phyloP scores from a whole-genome alignment of 192 early-diverging fungal genomes.

The Rhizophagus prolifer region DNA sequence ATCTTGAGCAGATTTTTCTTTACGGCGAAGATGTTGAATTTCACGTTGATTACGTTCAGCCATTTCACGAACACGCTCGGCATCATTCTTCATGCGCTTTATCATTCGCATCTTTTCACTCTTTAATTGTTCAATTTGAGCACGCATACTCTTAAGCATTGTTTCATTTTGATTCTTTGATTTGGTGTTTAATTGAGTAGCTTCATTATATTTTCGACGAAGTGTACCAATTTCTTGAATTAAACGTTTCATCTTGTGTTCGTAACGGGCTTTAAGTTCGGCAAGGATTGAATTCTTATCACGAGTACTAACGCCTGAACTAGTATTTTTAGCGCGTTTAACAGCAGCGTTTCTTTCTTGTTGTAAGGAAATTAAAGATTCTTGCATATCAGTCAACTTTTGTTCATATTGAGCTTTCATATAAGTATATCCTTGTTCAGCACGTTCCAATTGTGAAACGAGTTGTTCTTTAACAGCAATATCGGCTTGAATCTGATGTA shows the following conservation, averaged over 20 bases:
- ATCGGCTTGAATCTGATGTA: conserved; percentile 61
- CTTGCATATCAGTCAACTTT: conserved; percentile 61
- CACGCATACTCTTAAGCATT: conserved; percentile 59
- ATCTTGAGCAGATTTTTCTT: conserved; percentile 52
- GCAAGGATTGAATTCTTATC: conserved; percentile 42
- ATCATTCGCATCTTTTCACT: conserved; percentile 76
- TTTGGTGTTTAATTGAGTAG: conserved; percentile 47
- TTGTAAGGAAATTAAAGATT: conserved; percentile 51
- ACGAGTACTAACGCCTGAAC: conserved; percentile 27
- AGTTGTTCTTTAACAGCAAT: conserved; percentile 63
- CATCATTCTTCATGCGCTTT: conserved; percentile 70
- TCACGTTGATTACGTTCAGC: conserved; percentile 54
- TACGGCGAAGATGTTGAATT: conserved; percentile 58
- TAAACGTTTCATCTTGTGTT: conserved; percentile 57
- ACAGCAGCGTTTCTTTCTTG: conserved; percentile 58
- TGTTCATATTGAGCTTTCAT: conserved; percentile 69
- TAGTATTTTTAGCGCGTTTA: conserved; percentile 43
- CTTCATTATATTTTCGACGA: conserved; percentile 55
- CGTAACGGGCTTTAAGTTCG: conserved; percentile 51
- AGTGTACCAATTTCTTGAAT: conserved; percentile 53
- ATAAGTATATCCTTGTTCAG: conserved; percentile 53
- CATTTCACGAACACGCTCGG: conserved; percentile 59
- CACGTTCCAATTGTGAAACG: conserved; percentile 53
- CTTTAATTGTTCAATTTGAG: conserved; percentile 70
- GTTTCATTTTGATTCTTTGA: conserved; percentile 56